Evolutionary conservation across 2,329 filamentous ascomycete species (phyloP).

Genomic region (Fusarium sp.): DNA sequence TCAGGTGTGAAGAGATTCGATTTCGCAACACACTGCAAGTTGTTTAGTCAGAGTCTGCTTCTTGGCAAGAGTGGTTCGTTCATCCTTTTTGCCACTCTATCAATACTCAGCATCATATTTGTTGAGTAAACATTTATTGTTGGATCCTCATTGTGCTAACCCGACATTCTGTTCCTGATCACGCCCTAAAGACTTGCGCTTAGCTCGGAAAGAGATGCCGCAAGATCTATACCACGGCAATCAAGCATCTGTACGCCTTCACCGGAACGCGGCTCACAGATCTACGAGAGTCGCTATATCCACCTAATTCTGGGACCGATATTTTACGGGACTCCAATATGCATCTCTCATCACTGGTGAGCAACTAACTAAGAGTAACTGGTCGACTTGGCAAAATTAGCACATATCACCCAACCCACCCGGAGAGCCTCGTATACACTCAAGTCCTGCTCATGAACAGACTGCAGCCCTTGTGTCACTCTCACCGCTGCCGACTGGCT

Average conservation of each 20-base stretch:
- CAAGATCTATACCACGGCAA: not conserved
- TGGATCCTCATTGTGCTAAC: slow-evolving; percentile 1
- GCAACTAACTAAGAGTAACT: not conserved
- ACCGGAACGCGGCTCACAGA: slow-evolving; percentile 5
- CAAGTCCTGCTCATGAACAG: slow-evolving; percentile 7
- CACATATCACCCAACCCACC: slow-evolving; percentile 15
- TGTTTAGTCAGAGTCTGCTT: not conserved
- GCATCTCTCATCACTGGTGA: not conserved
- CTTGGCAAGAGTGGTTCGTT: not conserved
- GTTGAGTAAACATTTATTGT: slow-evolving; percentile 14
- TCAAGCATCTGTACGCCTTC: not conserved
- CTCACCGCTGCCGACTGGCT: slow-evolving; percentile 14
- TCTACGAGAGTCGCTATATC: slow-evolving; percentile 6
- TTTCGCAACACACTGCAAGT: not conserved
- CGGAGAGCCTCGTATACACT: slow-evolving; percentile 7
- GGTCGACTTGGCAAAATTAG: not conserved
- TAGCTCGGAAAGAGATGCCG: slow-evolving; percentile 8
- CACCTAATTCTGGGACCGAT: slow-evolving; percentile 1
- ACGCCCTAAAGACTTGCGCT: not conserved
- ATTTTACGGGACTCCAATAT: slow-evolving; percentile 4
- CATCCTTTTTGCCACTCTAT: not conserved
- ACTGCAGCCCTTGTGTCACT: slow-evolving; percentile 14
- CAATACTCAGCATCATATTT: not conserved
- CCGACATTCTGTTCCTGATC: not conserved
- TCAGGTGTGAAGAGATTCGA: not conserved